Evolutionary conservation across 441 rosid genomes (phyloP), one percentile per base, ranked within the genome.

Genomic region (Capsella rubella): DNA sequence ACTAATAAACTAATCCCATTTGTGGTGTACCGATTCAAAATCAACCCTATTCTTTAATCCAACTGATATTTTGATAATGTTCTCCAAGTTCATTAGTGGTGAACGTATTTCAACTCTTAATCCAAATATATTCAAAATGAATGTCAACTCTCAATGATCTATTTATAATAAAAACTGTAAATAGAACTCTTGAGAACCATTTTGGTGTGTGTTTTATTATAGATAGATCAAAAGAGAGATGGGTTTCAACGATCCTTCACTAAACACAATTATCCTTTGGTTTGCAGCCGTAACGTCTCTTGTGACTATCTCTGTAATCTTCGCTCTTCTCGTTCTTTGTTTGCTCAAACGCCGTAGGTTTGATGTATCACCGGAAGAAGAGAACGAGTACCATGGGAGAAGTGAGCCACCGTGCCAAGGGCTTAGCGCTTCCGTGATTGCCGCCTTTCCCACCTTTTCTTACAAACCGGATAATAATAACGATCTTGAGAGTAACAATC

Each of bases 381-480:
- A 49, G 3, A 49, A 62, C 3, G 29, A 46, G 43, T 13, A 71
- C 67, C 25, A 28, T 3, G 43, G 5, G 3, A 14, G 49, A n/a
- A 35, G 32, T 7, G 79, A 82, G 63, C 74, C 75, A 73, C 52
- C 71, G 54, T 31, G 57, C 34, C 46, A 45, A 40, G 88, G 88
- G 50, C 82, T 86, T 51, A 86, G 81, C 59, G 78, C 85, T 25
- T 56, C 63, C 49, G 83, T 83, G 54, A 80, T 86, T 32, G 84
- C 85, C 4, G 65, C 86, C 28, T 71, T 87, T 53, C 88, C 92
- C 1, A 58, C 55, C 14, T 82, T 79, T 73, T 59, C 76, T 16
- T 82, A 73, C 71, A 84, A 78, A 67, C 46, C 8, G 55, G 67
- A 69, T 21, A 16, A 69, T 21, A 16, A 25, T 13, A 59, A n/a